Conservation (phyloP, 129 eudicot genomes). For the Lonicera japonica region DNA sequence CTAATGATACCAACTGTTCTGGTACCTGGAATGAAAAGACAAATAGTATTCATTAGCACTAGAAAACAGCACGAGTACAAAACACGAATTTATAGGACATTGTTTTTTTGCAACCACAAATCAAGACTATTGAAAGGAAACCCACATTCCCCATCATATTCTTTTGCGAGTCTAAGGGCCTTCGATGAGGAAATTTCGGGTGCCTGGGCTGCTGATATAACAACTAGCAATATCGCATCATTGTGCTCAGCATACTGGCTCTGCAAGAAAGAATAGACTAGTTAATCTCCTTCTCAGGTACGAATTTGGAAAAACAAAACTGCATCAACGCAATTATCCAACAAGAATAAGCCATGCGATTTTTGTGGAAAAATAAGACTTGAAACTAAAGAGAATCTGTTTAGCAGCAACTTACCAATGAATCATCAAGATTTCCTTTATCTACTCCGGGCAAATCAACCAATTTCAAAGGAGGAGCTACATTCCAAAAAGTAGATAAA, state of each 20-base stretch:
- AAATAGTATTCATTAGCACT: neutral
- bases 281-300: neutral
- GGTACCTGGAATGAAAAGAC: slow-evolving; percentile 49
- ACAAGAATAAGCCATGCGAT: neutral
- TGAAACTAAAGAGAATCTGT: neutral
- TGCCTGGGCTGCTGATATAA: slow-evolving; percentile 88
- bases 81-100: neutral
- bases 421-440: slow-evolving; percentile 81
- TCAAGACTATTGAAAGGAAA: slow-evolving; percentile 17
- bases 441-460: slow-evolving; percentile 94
- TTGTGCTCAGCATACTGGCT: slow-evolving; percentile 79
- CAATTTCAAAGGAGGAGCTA: slow-evolving; percentile 94
- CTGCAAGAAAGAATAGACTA: slow-evolving; percentile 32
- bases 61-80: neutral
- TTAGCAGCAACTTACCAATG: slow-evolving; percentile 56
- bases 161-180: slow-evolving; percentile 93
- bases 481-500: slow-evolving; percentile 5
- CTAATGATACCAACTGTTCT: slow-evolving; percentile 96
- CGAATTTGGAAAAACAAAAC: neutral
- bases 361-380: neutral
- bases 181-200: slow-evolving; percentile 85
- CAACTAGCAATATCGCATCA: slow-evolving; percentile 84
- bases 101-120: neutral
- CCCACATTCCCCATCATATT: slow-evolving; percentile 84
- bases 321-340: neutral